These are phyloP conservation scores for Canariomyces notabilis DNA, from an alignment of 2,329 filamentous ascomycete species.

Conservation along the genomic window DNA sequence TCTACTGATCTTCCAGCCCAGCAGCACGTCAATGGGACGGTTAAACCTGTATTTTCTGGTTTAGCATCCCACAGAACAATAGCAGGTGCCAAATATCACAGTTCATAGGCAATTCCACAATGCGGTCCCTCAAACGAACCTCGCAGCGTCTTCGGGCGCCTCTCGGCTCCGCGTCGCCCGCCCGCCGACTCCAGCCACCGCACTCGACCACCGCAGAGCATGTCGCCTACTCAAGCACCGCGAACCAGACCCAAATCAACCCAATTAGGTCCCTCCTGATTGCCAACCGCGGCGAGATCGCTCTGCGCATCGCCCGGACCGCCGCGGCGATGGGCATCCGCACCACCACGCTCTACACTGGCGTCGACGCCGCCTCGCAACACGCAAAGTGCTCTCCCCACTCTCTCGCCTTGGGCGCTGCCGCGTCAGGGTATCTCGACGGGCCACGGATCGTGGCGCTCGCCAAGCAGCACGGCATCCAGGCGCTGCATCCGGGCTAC, in stretches of 20 bases:
- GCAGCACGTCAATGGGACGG: slow-evolving; percentile 1
- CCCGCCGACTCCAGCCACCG: slow-evolving; percentile 19
- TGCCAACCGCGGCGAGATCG: slow-evolving; percentile 95
- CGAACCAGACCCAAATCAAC: slow-evolving; percentile 34
- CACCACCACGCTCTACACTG: slow-evolving; percentile 92
- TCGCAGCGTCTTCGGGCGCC: slow-evolving; percentile 41
- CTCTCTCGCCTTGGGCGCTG: slow-evolving; percentile 75
- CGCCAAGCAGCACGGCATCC: slow-evolving; percentile 78
- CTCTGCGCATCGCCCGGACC: slow-evolving; percentile 84
- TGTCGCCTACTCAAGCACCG: slow-evolving; percentile 31
- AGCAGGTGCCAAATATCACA: background rate
- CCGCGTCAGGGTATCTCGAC: slow-evolving; percentile 84
- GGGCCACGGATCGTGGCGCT: slow-evolving; percentile 86
- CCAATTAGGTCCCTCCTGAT: slow-evolving; percentile 79
- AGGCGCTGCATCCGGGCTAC: slow-evolving; percentile 93
- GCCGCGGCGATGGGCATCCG: slow-evolving; percentile 83
- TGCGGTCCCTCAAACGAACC: slow-evolving; percentile 53
- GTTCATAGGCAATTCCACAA: slow-evolving; percentile 31
- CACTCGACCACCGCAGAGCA: slow-evolving; percentile 29
- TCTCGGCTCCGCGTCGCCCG: slow-evolving; percentile 10
- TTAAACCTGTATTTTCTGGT: slow-evolving; percentile 1
- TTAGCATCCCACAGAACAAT: background rate
- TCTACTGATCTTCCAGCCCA: slow-evolving; percentile 1
- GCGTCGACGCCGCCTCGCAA: slow-evolving; percentile 80
- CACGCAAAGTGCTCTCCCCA: slow-evolving; percentile 82